Evolutionary conservation across 2,329 filamentous ascomycete species (phyloP), one percentile per base, ranked within the genome.

Genomic region (Diplodia mutila): DNA sequence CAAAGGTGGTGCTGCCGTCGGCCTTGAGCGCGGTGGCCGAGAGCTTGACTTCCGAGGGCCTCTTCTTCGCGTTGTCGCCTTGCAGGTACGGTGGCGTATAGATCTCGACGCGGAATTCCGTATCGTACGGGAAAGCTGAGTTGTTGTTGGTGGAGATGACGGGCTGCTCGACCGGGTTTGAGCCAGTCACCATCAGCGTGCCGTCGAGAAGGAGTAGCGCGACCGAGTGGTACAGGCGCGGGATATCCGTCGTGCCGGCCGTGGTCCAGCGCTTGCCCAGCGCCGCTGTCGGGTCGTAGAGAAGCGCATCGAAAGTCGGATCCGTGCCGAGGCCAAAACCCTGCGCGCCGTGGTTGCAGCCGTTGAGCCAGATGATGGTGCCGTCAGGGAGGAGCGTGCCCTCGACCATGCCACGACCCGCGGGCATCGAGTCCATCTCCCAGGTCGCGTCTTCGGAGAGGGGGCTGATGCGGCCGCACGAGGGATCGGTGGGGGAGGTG

Each of bases 331-430:
- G 78, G 42, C 83, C 85, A 75, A 89, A 89, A 18, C 87, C 87
- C 77, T 89, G 86, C 34, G 85, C 83, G 69, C 87, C 87, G 68
- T 79, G 77, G 69, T 85, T 84, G 71, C 82, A 85, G 67, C 87
- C 87, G 72, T 89, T 89, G 68, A 88, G 77, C 82, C 84, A 88
- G 63, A 97, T 75, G 49, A 87, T 81, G 2, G 84, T 88, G 46
- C 87, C 87, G 71, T 90, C 87, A 8, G 87, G 83, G 46, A 89
- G 82, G 12, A 88, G 79, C 46, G 84, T 83, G 34, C 84, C 85
- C 75, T 88, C 86, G 39, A 88, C 84, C 86, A 89, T 89, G 57
- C 82, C 83, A 69, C 86, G 84, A 32, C 84, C 85, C 73, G 85
- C 79, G 7, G 85, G 85, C 86, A 88, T 88, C 14, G 80, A 76